These are phyloP conservation scores for Orbilia quercus DNA, from an alignment of 2,329 filamentous ascomycete genomes.

Conservation along the genomic window DNA sequence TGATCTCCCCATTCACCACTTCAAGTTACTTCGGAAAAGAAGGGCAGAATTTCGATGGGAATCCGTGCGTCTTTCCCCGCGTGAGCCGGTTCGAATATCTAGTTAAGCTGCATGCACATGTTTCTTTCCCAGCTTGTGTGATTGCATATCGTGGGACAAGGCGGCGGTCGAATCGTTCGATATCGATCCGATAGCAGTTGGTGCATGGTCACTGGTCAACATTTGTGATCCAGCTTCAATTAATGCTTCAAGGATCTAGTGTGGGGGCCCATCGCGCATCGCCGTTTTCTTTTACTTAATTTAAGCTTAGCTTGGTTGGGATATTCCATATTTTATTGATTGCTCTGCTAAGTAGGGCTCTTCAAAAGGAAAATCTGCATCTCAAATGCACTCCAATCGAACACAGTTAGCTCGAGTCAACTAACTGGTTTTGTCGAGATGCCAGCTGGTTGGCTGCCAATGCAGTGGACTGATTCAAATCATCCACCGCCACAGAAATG, in stretches of 20 bases:
- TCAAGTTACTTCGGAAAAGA: no score
- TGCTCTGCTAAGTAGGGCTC: not conserved
- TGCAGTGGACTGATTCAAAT: no score
- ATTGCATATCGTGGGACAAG: conserved; percentile 13
- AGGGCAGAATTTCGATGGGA: no score
- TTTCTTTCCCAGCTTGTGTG: conserved; percentile 11
- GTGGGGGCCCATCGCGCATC: conserved; percentile 32
- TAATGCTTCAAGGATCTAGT: conserved; percentile 21
- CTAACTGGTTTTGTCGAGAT: conserved; percentile 19
- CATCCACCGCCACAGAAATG: no score
- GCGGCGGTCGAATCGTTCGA: not conserved
- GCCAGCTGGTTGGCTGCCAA: not conserved
- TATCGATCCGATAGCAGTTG: not conserved
- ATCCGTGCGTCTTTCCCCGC: conserved; percentile 21
- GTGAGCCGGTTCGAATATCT: conserved; percentile 17
- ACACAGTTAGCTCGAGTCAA: not conserved
- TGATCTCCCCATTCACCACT: no score
- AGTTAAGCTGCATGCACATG: no score
- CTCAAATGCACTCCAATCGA: conserved; percentile 8
- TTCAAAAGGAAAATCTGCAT: conserved; percentile 24
- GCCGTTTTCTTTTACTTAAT: conserved; percentile 34
- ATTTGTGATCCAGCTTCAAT: no score
- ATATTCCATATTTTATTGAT: no score
- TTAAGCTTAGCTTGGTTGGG: conserved; percentile 47
- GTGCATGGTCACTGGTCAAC: conserved; percentile 5